phyloP scores from a whole-genome alignment of 306 rosid genomes.

The Delonix regia region DNA sequence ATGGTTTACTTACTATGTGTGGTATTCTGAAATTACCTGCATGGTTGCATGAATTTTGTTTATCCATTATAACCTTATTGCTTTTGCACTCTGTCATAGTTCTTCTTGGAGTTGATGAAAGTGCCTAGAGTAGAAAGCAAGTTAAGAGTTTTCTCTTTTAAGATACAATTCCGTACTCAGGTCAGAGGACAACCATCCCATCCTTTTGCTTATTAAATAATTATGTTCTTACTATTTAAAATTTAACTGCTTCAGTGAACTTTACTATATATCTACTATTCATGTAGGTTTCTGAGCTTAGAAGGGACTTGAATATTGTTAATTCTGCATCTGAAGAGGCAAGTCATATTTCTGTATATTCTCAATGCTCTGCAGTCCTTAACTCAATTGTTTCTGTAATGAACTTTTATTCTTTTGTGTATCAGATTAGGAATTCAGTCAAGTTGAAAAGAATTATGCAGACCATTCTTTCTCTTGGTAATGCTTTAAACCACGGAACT shows the following conservation, averaged over 20 bases:
- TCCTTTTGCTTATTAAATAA: conserved; percentile 29
- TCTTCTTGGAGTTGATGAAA: conserved; percentile 86
- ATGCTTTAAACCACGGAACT: conserved; percentile 98
- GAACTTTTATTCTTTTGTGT: conserved; percentile 37
- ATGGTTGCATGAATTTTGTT: conserved; percentile 6
- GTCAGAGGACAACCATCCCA: conserved; percentile 51
- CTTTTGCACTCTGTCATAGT: conserved; percentile 54
- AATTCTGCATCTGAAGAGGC: conserved; percentile 89
- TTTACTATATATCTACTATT: conserved; percentile 33
- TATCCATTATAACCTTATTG: conserved; percentile 33
- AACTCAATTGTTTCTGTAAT: background rate
- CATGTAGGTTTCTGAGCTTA: conserved; percentile 80
- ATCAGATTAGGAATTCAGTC: conserved; percentile 88
- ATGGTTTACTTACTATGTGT: conserved; percentile 11
- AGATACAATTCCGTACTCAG: conserved; percentile 83
- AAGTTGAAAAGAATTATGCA: conserved; percentile 99
- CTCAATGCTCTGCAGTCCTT: conserved; percentile 14
- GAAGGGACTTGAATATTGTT: conserved; percentile 68
- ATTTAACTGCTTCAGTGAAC: conserved; percentile 36
- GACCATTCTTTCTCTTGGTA: conserved; percentile 97
- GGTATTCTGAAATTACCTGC: conserved; percentile 25
- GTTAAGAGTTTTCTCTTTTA: conserved; percentile 90
- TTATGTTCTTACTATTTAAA: conserved; percentile 30
- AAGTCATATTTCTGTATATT: conserved; percentile 37
- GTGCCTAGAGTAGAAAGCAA: conserved; percentile 91